Conservation (phyloP, 192 early-diverging fungal species). For the Backusella morwellensis region DNA sequence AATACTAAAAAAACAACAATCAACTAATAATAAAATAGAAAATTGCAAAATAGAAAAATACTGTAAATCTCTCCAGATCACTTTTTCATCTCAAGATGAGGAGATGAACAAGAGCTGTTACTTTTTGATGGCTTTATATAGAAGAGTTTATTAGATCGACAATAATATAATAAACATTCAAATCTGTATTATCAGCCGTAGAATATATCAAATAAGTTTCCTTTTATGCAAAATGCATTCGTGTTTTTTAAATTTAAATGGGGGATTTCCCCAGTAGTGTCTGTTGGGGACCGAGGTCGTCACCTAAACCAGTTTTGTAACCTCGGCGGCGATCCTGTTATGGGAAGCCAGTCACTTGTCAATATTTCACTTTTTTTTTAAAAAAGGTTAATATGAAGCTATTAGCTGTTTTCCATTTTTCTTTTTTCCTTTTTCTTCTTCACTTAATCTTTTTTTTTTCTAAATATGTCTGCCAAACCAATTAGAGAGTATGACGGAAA, state of each 20-base stretch:
- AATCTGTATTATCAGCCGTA: not conserved
- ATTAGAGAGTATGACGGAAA: slow-evolving; percentile 91
- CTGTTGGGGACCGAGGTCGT: slow-evolving; percentile 4
- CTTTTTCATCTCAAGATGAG: not conserved
- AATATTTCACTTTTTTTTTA: slow-evolving; percentile 1
- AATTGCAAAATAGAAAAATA: not conserved
- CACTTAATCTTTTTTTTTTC: slow-evolving; percentile 12
- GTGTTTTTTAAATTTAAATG: not conserved
- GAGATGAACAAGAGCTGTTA: not conserved
- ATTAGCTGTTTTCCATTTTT: not conserved
- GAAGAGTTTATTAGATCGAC: not conserved
- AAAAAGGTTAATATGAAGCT: not conserved
- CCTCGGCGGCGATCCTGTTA: slow-evolving; percentile 12
- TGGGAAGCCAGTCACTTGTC: slow-evolving; percentile 5
- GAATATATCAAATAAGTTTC: not conserved
- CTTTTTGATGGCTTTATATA: not conserved
- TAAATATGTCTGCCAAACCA: slow-evolving; percentile 31
- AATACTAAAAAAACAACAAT: not conserved
- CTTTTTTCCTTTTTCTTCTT: not conserved
- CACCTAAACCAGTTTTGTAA: slow-evolving; percentile 13
- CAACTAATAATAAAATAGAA: not conserved
- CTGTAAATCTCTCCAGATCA: not conserved
- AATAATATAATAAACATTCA: not conserved
- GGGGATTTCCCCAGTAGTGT: not conserved
- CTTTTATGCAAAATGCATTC: slow-evolving; percentile 1